phyloP scores from a whole-genome alignment of 2,329 filamentous ascomycete genomes.

The Gnomoniopsis sp. region DNA sequence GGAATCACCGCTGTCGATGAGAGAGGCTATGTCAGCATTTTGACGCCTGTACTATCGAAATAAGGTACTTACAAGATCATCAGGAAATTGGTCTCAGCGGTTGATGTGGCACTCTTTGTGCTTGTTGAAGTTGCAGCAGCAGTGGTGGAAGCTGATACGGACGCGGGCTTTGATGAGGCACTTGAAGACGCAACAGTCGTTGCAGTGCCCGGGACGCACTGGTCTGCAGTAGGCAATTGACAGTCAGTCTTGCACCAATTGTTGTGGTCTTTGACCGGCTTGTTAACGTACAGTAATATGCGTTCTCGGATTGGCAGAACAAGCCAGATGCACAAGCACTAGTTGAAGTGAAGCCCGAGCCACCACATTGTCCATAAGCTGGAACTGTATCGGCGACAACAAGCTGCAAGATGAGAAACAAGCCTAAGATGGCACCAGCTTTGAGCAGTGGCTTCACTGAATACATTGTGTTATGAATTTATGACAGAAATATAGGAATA shows the following conservation, averaged over 20 bases:
- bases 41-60: too few species aligned
- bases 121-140: neutral
- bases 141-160: neutral
- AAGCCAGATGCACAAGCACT: slow-evolving; percentile 5
- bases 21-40: neutral
- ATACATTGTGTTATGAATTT: neutral
- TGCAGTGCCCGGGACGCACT: slow-evolving; percentile 6
- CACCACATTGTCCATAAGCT: slow-evolving; percentile 7
- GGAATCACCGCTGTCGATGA: neutral
- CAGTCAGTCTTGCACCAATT: neutral
- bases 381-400: neutral
- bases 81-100: slow-evolving; percentile 1
- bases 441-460: neutral
- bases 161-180: neutral
- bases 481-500: too few species aligned
- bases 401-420: neutral
- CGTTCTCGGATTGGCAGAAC: slow-evolving; percentile 9
- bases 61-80: neutral
- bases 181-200: neutral
- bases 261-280: neutral
- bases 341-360: neutral
- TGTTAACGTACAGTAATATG: neutral
- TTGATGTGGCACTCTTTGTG: neutral
- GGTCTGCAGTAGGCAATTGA: neutral
- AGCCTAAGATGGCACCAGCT: too few species aligned